Evolutionary conservation across 169 alveolate genomes (phyloP).

Genomic region (Plasmodium billcollinsi): DNA sequence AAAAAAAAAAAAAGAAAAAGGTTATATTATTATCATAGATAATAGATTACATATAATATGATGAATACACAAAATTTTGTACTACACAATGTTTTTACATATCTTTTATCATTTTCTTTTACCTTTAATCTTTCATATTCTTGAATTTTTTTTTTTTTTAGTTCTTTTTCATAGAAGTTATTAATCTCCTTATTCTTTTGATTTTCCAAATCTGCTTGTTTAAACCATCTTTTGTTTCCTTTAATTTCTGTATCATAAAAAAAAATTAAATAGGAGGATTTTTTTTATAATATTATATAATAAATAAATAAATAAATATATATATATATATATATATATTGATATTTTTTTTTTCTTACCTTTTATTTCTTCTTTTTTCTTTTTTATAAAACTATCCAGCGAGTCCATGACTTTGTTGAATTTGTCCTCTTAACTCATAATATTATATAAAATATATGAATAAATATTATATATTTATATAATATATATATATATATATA

Average conservation of each 20-base stretch:
- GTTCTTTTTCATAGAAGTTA: slow-evolving; percentile 61
- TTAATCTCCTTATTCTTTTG: slow-evolving; percentile 48
- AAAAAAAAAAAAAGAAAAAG: neutral
- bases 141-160: slow-evolving; percentile 60
- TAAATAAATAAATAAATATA: neutral
- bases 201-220: slow-evolving; percentile 71
- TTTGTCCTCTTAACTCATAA: slow-evolving; percentile 36
- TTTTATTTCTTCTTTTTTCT: slow-evolving; percentile 75
- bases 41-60: neutral
- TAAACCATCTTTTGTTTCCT: slow-evolving; percentile 72
- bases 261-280: neutral
- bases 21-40: neutral
- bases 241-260: slow-evolving; percentile 42
- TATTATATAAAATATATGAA: slow-evolving; percentile 4
- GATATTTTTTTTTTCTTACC: slow-evolving; percentile 10
- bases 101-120: slow-evolving; percentile 4
- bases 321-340: neutral
- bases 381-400: slow-evolving; percentile 56
- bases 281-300: neutral
- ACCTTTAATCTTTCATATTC: slow-evolving; percentile 76
- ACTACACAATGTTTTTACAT: neutral
- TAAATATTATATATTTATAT: too few relatives aligned
- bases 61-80: neutral
- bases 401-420: slow-evolving; percentile 52
- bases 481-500: too few relatives aligned